Conservation (phyloP, 2,329 filamentous ascomycete genomes). For the Curvularia sp. region DNA sequence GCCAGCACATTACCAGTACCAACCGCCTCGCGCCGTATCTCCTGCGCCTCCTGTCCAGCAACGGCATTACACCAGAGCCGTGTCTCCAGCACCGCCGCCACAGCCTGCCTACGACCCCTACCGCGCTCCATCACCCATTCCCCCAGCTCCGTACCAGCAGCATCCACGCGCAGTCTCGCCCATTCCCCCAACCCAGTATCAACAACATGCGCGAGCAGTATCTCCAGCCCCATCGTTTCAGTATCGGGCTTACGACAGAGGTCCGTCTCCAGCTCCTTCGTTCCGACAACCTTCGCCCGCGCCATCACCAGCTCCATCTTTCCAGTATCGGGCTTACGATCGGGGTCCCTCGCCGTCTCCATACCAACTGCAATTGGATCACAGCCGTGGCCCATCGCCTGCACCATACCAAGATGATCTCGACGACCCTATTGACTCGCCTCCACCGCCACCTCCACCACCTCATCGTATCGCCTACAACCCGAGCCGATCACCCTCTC, state of each 20-base stretch:
- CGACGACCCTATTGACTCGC: conserved; percentile 58
- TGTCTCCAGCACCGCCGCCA: conserved; percentile 41
- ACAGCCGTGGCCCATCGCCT: conserved; percentile 1
- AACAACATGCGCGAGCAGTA: conserved; percentile 41
- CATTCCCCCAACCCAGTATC: conserved; percentile 35
- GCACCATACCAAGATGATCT: conserved; percentile 15
- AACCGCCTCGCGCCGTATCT: conserved; percentile 29
- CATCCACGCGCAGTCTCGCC: conserved; percentile 46
- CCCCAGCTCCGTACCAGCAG: conserved; percentile 27
- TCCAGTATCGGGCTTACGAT: conserved; percentile 48
- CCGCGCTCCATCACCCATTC: conserved; percentile 33
- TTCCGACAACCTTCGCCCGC: conserved; percentile 39
- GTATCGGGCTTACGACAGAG: conserved; percentile 34
- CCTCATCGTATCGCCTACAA: conserved; percentile 70
- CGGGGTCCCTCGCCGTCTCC: conserved; percentile 53
- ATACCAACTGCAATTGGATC: conserved; percentile 18
- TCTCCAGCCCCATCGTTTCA: conserved; percentile 41
- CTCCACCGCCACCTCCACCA: conserved; percentile 85
- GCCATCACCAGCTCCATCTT: conserved; percentile 45
- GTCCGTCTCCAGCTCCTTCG: conserved; percentile 42
- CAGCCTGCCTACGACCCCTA: conserved; percentile 32
- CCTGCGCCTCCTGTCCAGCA: conserved; percentile 40
- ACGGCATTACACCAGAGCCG: conserved; percentile 33
- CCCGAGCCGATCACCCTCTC: conserved; percentile 49
- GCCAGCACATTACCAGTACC: conserved; percentile 28